Evolutionary conservation across 306 rosid genomes (phyloP).

Genomic region (Sindora glabra): DNA sequence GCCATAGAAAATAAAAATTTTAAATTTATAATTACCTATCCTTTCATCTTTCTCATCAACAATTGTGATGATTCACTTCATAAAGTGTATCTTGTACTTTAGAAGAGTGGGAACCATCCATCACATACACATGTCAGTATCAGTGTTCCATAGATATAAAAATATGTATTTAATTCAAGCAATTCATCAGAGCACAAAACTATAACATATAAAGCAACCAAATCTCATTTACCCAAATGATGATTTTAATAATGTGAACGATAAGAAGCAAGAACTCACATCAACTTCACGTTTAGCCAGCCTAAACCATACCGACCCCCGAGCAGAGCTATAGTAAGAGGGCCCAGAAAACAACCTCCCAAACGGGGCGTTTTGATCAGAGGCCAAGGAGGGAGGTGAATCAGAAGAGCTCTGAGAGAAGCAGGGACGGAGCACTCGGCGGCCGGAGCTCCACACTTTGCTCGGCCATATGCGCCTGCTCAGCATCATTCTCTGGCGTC

Average conservation of each 20-base stretch:
- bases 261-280: constrained; percentile 24
- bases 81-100: too few species aligned
- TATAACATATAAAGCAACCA: neutral
- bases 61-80: too few species aligned
- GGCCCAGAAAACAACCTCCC: constrained; percentile 1
- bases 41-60: too few species aligned
- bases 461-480: constrained; percentile 25
- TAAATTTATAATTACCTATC: too few species aligned
- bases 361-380: neutral
- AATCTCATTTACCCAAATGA: neutral
- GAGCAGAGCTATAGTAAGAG: neutral
- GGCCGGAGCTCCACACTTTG: constrained; percentile 20
- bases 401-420: neutral
- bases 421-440: constrained; percentile 4
- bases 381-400: neutral
- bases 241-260: neutral
- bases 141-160: too few species aligned
- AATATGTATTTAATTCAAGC: too few species aligned
- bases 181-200: too few species aligned
- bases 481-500: constrained; percentile 25
- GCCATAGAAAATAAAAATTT: too few species aligned
- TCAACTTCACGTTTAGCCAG: constrained; percentile 3
- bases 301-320: constrained; percentile 10
- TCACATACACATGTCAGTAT: too few species aligned
- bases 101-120: too few species aligned